Conservation (phyloP, 257 asterid genomes). For the Schizonepeta tenuifolia region DNA sequence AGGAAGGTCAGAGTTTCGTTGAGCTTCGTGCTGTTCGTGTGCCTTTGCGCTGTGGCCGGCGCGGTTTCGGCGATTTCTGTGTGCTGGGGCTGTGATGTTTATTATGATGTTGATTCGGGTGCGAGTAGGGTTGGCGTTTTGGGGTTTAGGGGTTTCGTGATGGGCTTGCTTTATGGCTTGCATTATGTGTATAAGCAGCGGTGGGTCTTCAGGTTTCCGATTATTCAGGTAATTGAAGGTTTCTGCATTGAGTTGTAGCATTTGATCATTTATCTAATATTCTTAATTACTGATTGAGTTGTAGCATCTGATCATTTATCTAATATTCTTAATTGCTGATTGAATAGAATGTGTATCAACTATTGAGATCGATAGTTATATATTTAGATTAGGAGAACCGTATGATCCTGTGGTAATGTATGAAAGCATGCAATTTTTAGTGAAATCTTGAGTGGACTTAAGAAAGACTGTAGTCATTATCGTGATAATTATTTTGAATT, state of each 20-base stretch:
- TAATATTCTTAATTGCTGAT: neutral
- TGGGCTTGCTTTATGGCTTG: slow-evolving; percentile 72
- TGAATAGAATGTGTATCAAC: slow-evolving; percentile 7
- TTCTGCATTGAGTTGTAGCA: slow-evolving; percentile 8
- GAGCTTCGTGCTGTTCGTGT: slow-evolving; percentile 63
- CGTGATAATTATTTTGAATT: slow-evolving; percentile 18
- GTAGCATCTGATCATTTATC: slow-evolving; percentile 15
- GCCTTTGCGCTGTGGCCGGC: slow-evolving; percentile 53
- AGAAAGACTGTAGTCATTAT: slow-evolving; percentile 7
- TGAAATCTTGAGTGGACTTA: slow-evolving; percentile 14
- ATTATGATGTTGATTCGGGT: slow-evolving; percentile 28
- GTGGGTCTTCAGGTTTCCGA: slow-evolving; percentile 87
- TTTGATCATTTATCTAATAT: too few relatives aligned
- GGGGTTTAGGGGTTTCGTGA: slow-evolving; percentile 64
- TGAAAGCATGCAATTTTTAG: neutral
- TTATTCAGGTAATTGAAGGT: slow-evolving; percentile 67
- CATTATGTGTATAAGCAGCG: slow-evolving; percentile 64
- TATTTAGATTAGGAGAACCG: slow-evolving; percentile 1
- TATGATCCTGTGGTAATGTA: neutral
- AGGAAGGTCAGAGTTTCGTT: slow-evolving; percentile 60
- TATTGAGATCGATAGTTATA: slow-evolving; percentile 2
- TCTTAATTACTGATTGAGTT: neutral
- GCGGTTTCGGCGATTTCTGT: slow-evolving; percentile 49
- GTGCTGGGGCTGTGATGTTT: slow-evolving; percentile 65
- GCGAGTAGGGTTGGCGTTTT: slow-evolving; percentile 37